These are phyloP conservation scores for Irpex sp. DNA, from an alignment of 1,284 basidiomycete genomes.

Conservation along the genomic window DNA sequence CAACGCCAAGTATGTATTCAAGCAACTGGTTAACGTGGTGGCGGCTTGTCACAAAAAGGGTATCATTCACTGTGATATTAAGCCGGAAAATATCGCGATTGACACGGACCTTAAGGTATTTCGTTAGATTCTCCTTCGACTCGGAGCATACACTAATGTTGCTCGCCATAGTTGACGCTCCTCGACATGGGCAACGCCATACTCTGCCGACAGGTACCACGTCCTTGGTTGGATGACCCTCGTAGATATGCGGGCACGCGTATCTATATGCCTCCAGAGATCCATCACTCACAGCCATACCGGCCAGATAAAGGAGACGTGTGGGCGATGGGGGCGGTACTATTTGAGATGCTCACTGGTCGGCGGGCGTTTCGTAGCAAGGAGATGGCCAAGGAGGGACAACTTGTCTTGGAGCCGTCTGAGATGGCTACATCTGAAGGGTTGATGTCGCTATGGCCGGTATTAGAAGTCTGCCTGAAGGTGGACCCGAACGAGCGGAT, in stretches of 20 bases:
- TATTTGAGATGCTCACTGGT: neutral
- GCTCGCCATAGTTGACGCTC: neutral
- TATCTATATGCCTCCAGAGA: neutral
- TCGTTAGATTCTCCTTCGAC: neutral
- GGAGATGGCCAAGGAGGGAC: neutral
- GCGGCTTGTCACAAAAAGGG: neutral
- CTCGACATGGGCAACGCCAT: neutral
- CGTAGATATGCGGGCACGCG: neutral
- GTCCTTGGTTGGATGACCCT: neutral
- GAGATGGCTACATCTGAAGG: no score
- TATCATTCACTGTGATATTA: neutral
- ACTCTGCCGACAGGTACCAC: neutral
- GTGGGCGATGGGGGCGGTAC: neutral
- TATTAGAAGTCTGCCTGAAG: no score
- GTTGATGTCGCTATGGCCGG: no score
- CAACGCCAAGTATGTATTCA: neutral
- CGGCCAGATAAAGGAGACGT: neutral
- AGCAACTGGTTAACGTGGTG: neutral
- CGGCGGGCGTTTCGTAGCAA: neutral
- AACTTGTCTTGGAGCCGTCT: neutral
- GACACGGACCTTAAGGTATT: neutral
- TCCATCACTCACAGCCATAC: neutral
- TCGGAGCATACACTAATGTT: neutral
- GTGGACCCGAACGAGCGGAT: no score
- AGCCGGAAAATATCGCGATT: neutral